Percentiles rank a stretch among this genome's conserved stretches.
These are phyloP conservation scores for Sporopachydermia quercuum DNA, from an alignment of 805 yeast species.

Conservation along the genomic window DNA sequence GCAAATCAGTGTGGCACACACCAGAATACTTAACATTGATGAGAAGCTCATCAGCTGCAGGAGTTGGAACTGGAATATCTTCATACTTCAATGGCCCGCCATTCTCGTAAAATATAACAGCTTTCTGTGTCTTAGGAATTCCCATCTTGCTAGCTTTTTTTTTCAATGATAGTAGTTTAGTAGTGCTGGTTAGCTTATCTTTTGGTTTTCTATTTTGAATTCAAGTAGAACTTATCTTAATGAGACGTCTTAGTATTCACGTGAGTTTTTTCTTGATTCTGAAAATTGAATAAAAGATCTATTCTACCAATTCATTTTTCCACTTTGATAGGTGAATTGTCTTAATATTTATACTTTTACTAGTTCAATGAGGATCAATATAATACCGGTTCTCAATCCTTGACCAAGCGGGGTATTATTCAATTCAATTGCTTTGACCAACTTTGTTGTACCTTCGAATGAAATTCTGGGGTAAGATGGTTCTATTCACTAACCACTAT, in stretches of 20 bases:
- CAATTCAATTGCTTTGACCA: too few species aligned
- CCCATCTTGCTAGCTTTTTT: constrained; percentile 2
- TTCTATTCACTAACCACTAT: too few species aligned
- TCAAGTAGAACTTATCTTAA: background rate
- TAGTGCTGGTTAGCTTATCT: too few species aligned
- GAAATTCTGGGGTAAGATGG: too few species aligned
- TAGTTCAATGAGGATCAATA: too few species aligned
- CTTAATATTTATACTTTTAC: too few species aligned
- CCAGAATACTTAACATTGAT: constrained; percentile 79
- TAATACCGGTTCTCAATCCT: too few species aligned
- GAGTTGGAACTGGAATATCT: constrained; percentile 70
- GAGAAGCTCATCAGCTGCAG: constrained; percentile 63
- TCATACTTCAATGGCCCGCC: constrained; percentile 51
- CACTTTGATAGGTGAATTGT: too few species aligned
- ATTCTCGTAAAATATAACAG: constrained; percentile 48
- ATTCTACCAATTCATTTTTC: background rate
- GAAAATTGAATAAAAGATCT: background rate
- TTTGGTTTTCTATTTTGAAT: too few species aligned
- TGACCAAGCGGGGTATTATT: too few species aligned
- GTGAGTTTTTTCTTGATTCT: background rate
- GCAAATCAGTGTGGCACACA: constrained; percentile 89
- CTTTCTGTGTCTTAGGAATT: constrained; percentile 59
- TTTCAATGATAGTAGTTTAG: background rate
- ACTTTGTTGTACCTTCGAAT: too few species aligned
- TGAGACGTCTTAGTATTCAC: background rate